Conservation (phyloP, 176 grass and related monocot genomes). For the Zoysia pacifica region DNA sequence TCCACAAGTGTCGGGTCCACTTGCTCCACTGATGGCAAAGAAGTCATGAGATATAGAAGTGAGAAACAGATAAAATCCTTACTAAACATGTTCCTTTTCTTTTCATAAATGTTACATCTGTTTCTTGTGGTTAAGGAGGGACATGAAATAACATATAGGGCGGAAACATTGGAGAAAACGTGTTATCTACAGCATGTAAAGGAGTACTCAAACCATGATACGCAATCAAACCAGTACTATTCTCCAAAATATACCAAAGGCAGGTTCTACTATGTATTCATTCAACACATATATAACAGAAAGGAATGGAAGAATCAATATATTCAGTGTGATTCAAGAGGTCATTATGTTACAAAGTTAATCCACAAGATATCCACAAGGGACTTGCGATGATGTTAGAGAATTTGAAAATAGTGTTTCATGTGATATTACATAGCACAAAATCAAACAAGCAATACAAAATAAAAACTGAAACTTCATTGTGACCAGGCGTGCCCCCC, state of each 20-base stretch:
- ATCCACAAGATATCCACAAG: neutral
- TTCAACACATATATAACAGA: neutral
- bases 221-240: neutral
- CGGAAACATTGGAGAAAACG: neutral
- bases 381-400: neutral
- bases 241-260: neutral
- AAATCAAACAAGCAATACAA: neutral
- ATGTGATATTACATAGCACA: neutral
- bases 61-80: constrained; percentile 42
- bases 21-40: constrained; percentile 72
- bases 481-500: too few species aligned
- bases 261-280: constrained; percentile 12
- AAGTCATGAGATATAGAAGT: constrained; percentile 20
- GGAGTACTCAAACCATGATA: neutral
- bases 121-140: neutral
- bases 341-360: neutral
- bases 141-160: constrained; percentile 3
- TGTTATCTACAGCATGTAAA: constrained; percentile 16
- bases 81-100: constrained; percentile 2
- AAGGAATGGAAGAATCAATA: constrained; percentile 13
- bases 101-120: neutral
- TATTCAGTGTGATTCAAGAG: constrained; percentile 3
- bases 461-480: neutral
- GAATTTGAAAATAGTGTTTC: neutral
- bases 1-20: constrained; percentile 57